Base-by-base conservation (phyloP, 768 basidiomycete species). In the Psilocybe subaeruginosa region DNA sequence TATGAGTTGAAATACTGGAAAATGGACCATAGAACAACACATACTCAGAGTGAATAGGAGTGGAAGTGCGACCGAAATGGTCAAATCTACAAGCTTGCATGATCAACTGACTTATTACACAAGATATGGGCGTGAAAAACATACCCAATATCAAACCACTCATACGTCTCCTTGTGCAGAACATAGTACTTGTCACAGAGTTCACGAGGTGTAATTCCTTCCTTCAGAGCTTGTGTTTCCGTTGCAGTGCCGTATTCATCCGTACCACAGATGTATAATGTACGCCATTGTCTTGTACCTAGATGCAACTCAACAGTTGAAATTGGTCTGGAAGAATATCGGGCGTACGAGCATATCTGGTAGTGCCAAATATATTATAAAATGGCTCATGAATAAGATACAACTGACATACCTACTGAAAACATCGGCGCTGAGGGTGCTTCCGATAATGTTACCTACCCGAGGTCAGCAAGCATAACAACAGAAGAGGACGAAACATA, bases 221-320 rank as follows among this genome's bases (percentile, higher is more conserved):
- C 94, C 70, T 95, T 94, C 61, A 94, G 74, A 3, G 97, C 97
- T 74, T 97, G 96, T 2, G 96, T 98, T 80, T 99, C 97, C 0
- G 97, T 97, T 0, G 97, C 97, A 6, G 97, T 99, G n/a, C 97
- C 97, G 69, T 99, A 99, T 76, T 99, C 97, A 71, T 99, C 97
- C 3, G 97, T 99, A 29, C 97, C 97, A 74, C 97, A 99, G 58
- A 99, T 84, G 72, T 97, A 99, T 33, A 99, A 81, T 0, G 95
- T 97, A 47, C 89, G 87, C 68, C 91, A 82, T 80, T 99, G 97
- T 69, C 91, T 81, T 31, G 93, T 91, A 35, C 87, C 82, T 84
- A 35, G 2, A 49, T n/a, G 14, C 17, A 41, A 29, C 23, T 23
- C 54, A 23, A 33, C 29, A 1, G 41, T 29, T 30, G 43, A 45